Conservation (phyloP, 1,284 basidiomycete species). For the Taiwanofungus camphoratus region DNA sequence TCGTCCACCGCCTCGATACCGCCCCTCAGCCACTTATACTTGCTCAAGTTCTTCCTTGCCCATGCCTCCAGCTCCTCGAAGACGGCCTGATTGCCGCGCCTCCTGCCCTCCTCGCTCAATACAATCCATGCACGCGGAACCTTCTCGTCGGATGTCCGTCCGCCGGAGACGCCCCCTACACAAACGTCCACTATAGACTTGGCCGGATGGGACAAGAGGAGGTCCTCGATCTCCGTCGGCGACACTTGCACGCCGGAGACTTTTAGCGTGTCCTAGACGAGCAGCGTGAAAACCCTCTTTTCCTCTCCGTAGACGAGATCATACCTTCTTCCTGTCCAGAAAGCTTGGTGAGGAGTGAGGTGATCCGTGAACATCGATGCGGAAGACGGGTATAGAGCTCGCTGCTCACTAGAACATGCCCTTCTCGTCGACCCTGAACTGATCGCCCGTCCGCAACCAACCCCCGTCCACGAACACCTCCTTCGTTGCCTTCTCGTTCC, state of each 20-base stretch:
- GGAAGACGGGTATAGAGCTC: too few relatives aligned
- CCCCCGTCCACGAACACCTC: slow-evolving; percentile 58
- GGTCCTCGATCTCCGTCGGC: slow-evolving; percentile 66
- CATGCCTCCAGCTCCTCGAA: slow-evolving; percentile 48
- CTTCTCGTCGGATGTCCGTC: slow-evolving; percentile 60
- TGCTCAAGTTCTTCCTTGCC: slow-evolving; percentile 55
- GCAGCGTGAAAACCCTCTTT: not conserved
- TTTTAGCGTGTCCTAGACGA: slow-evolving; percentile 59
- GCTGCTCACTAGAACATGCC: slow-evolving; percentile 63
- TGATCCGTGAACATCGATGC: slow-evolving; percentile 3
- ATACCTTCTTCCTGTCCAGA: slow-evolving; percentile 54
- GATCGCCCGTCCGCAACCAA: slow-evolving; percentile 71
- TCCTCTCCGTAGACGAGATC: not conserved
- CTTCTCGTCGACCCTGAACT: slow-evolving; percentile 51
- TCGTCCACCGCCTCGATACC: slow-evolving; percentile 59
- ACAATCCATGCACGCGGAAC: slow-evolving; percentile 73
- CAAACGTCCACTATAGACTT: slow-evolving; percentile 52
- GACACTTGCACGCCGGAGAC: slow-evolving; percentile 72
- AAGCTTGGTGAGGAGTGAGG: too few relatives aligned
- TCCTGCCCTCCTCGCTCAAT: slow-evolving; percentile 45
- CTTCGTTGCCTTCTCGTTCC: slow-evolving; percentile 57
- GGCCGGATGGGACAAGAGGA: slow-evolving; percentile 51
- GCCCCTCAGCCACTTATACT: slow-evolving; percentile 67
- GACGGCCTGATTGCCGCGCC: slow-evolving; percentile 37
- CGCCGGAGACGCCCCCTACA: slow-evolving; percentile 67